These are phyloP conservation scores for Candida tetrigidarum DNA, from an alignment of 1,139 yeast species.

Conservation along the genomic window DNA sequence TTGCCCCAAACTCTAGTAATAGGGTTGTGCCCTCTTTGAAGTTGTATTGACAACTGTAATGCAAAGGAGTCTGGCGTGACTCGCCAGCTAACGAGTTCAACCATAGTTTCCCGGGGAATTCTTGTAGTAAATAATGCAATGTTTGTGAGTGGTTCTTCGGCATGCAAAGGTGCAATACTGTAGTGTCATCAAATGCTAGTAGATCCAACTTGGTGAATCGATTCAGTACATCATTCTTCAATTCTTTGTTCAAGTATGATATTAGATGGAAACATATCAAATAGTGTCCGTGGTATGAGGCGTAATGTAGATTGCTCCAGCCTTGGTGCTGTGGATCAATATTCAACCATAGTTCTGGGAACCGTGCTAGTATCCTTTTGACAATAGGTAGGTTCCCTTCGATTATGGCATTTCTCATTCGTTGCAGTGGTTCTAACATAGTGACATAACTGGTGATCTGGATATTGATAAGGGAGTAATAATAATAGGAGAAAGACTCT, in stretches of 20 bases:
- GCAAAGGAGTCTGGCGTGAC: constrained; percentile 68
- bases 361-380: constrained; percentile 67
- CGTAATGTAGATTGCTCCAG: constrained; percentile 90
- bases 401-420: constrained; percentile 76
- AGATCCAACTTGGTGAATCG: constrained; percentile 33
- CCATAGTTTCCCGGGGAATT: constrained; percentile 73
- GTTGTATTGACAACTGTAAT: constrained; percentile 70
- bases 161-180: constrained; percentile 80
- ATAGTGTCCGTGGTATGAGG: constrained; percentile 80
- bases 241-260: constrained; percentile 33
- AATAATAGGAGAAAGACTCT: neutral
- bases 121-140: constrained; percentile 78
- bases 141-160: constrained; percentile 73
- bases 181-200: constrained; percentile 65
- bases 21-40: constrained; percentile 72
- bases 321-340: constrained; percentile 71
- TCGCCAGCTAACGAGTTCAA: constrained; percentile 53
- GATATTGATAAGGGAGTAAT: no score
- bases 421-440: constrained; percentile 65
- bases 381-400: constrained; percentile 77
- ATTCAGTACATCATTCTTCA: constrained; percentile 19
- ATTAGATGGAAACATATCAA: constrained; percentile 69
- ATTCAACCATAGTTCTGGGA: constrained; percentile 78
- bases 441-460: constrained; percentile 6
- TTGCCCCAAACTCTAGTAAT: constrained; percentile 81